A percentile compares a stretch with the other conserved stretches of the same genome.
Conservation (phyloP, 805 yeast species). For the fission yeast (Schizosaccharomyces pombe) region DNA sequence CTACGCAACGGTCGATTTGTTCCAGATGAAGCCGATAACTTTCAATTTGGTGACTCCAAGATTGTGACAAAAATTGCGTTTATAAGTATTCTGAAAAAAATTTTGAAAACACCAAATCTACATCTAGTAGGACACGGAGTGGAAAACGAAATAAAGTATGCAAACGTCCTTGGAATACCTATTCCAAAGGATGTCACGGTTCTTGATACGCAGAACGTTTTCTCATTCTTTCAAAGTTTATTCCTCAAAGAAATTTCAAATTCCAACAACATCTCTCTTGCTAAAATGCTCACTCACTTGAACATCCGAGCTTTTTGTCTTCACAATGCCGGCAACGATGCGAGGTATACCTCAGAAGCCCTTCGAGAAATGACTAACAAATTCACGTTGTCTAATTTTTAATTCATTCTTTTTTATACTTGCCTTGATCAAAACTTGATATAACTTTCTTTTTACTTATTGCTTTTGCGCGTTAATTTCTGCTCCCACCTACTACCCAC, state of each 20-base stretch:
- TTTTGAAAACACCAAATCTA: background rate
- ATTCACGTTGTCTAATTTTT: background rate
- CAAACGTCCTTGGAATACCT: background rate
- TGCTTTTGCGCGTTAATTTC: too few species aligned
- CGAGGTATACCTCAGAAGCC: conserved; percentile 8
- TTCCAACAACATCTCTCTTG: background rate
- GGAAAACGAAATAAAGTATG: conserved; percentile 6
- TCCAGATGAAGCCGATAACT: conserved; percentile 6
- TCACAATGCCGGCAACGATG: conserved; percentile 11
- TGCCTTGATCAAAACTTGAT: too few species aligned
- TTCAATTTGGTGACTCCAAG: conserved; percentile 6
- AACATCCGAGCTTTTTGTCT: background rate
- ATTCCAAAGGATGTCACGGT: background rate
- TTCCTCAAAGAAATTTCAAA: too few species aligned
- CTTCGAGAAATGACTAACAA: conserved; percentile 3
- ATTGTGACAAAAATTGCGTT: background rate
- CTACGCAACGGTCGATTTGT: conserved; percentile 7
- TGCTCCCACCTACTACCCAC: too few species aligned
- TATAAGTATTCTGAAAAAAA: background rate
- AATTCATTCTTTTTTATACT: too few species aligned
- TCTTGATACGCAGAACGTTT: conserved; percentile 4
- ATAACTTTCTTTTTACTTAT: too few species aligned
- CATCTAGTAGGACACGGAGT: conserved; percentile 8
- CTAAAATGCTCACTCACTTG: background rate
- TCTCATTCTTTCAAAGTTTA: background rate